A percentile compares a stretch with the other conserved stretches of the same genome.
phyloP scores from a whole-genome alignment of 2,329 filamentous ascomycete species.

The Paraconiothyrium brasiliense region DNA sequence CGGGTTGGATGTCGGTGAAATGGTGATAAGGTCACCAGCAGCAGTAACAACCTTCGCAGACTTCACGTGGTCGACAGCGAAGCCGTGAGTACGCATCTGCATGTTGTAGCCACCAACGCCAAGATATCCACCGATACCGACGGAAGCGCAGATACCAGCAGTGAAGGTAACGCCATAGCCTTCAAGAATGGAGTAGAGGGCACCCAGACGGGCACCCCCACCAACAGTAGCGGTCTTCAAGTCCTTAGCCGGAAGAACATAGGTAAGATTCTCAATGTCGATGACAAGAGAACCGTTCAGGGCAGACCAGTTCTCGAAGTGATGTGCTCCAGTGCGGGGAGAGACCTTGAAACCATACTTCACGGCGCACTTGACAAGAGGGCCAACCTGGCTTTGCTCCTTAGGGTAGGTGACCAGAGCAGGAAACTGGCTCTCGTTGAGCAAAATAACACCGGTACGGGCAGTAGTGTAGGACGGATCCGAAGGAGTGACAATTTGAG shows the following conservation, averaged over 20 bases:
- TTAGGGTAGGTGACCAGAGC: slow-evolving; percentile 1
- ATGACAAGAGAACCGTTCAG: slow-evolving; percentile 3
- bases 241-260: slow-evolving; percentile 2
- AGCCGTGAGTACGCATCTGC: slow-evolving; percentile 12
- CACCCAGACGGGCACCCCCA: not conserved
- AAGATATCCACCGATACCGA: slow-evolving; percentile 3
- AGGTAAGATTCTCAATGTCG: slow-evolving; percentile 1
- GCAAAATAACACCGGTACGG: not conserved
- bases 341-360: slow-evolving; percentile 7
- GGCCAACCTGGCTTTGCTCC: not conserved
- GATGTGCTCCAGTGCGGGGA: not conserved
- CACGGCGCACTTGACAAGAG: slow-evolving; percentile 4
- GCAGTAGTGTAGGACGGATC: slow-evolving; percentile 3
- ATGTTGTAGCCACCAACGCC: slow-evolving; percentile 7
- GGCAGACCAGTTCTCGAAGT: slow-evolving; percentile 8
- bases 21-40: slow-evolving; percentile 4
- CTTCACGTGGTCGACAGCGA: slow-evolving; percentile 17
- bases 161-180: slow-evolving; percentile 7
- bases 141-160: slow-evolving; percentile 4
- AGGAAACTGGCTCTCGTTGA: slow-evolving; percentile 2
- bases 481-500: slow-evolving; percentile 1
- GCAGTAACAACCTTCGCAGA: slow-evolving; percentile 11
- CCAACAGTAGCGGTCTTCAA: slow-evolving; percentile 4
- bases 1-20: not conserved
- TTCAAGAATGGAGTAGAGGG: slow-evolving; percentile 3